A percentile compares a stretch with the other conserved stretches of the same genome.
phyloP scores from a whole-genome alignment of 805 yeast genomes.

The Starmerella vaccinii region DNA sequence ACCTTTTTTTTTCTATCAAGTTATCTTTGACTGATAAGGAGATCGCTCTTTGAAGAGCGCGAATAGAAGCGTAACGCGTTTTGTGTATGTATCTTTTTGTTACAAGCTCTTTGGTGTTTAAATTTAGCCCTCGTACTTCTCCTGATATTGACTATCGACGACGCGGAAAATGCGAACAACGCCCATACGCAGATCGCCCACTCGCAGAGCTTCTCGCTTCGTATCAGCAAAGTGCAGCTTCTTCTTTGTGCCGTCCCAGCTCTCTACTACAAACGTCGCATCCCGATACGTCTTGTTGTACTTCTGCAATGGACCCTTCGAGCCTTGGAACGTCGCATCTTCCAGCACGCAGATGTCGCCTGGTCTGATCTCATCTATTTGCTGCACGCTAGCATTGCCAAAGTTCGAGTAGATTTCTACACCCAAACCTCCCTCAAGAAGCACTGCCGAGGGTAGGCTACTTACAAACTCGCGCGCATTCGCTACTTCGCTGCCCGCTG shows the following conservation, averaged over 20 bases:
- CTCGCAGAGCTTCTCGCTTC: constrained; percentile 54
- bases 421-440: constrained; percentile 37
- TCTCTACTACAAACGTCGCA: constrained; percentile 49
- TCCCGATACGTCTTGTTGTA: constrained; percentile 56
- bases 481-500: constrained; percentile 4
- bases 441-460: not conserved
- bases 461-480: not conserved
- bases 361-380: constrained; percentile 54
- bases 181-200: constrained; percentile 69
- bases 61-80: too few species aligned
- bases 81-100: not conserved
- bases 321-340: constrained; percentile 63
- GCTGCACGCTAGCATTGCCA: constrained; percentile 42
- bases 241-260: constrained; percentile 60
- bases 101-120: not conserved
- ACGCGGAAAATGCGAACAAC: constrained; percentile 68
- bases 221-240: constrained; percentile 31
- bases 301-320: constrained; percentile 44
- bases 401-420: constrained; percentile 52
- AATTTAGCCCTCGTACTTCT: not conserved
- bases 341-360: constrained; percentile 78
- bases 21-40: too few species aligned
- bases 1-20: too few species aligned
- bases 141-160: constrained; percentile 38
- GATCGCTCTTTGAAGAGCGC: too few species aligned